Evolutionary conservation across 225 moss, liverwort and hornwort genomes (phyloP), one percentile per base, ranked within the genome.

Genomic region (Sphagnum tenellum): DNA sequence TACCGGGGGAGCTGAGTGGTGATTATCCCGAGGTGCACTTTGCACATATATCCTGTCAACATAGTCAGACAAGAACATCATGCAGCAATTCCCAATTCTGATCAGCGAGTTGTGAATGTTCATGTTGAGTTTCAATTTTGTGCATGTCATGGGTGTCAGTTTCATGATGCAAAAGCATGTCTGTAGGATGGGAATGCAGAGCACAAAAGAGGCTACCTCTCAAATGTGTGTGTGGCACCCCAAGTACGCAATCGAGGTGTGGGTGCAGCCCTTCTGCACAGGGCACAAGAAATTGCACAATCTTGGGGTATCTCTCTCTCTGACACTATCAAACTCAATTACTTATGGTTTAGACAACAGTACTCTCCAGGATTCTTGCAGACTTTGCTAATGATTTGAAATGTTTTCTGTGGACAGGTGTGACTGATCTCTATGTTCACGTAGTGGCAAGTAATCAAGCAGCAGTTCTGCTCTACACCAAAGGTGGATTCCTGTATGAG

Each of bases 141-240:
- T 29, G 29, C 29, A 29, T 29, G 29, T 29, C 29, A 0, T 29
- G 29, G 29, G 29, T 29, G 29, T 29, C 29, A 29, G 29, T 29
- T 29, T 29, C 29, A 29, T 29, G 29, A 29, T 29, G 29, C 29
- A 29, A 29, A 29, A 29, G 29, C 29, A 29, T 29, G 29, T 48
- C 50, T 73, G 59, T 74, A 86, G 86, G 64, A 55, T 51, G 2
- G 54, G 2, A 61, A 69, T 67, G 75, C 63, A 44, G 62, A 69
- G 46, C 77, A 69, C 52, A 74, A 82, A 51, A 64, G 83, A 60
- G 83, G 80, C 6, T 86, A 86, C 75, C 67, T 86, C 6, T 83
- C 86, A 47, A 86, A 86, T 60, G 83, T 86, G 7, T 86, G 86
- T 5, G 83, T 86, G 55, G 82, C 80, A 3, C 80, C 77, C 29